Evolutionary conservation across 2,329 filamentous ascomycete genomes (phyloP).

Genomic region (Sclerotinia glacialis): DNA sequence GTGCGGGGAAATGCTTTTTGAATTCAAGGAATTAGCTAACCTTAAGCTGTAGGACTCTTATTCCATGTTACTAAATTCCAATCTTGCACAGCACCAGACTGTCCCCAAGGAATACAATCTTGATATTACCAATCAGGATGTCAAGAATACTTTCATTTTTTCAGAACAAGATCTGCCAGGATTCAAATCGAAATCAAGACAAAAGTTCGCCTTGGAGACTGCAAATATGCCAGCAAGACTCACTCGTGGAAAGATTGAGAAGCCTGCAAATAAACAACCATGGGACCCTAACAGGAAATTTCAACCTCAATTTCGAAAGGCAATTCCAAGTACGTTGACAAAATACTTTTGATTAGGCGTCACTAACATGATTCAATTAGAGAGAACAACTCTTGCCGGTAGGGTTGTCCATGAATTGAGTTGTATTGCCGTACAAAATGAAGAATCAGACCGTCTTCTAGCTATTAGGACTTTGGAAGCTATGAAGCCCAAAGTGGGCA

Average conservation of each 20-base stretch:
- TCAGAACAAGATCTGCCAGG: slow-evolving; percentile 89
- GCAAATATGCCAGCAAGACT: slow-evolving; percentile 59
- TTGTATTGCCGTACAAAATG: slow-evolving; percentile 68
- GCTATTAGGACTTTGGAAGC: slow-evolving; percentile 56
- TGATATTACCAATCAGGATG: slow-evolving; percentile 62
- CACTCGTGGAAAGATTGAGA: slow-evolving; percentile 45
- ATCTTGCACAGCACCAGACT: slow-evolving; percentile 63
- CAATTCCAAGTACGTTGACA: slow-evolving; percentile 64
- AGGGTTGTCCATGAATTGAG: slow-evolving; percentile 74
- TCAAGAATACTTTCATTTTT: slow-evolving; percentile 87
- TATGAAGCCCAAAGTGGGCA: slow-evolving; percentile 58
- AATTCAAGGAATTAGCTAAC: slow-evolving; percentile 22
- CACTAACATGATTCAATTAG: slow-evolving; percentile 43
- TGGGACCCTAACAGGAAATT: slow-evolving; percentile 51
- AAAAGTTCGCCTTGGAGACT: slow-evolving; percentile 54
- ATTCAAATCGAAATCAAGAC: slow-evolving; percentile 59
- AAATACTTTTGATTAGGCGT: not conserved
- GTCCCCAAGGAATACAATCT: slow-evolving; percentile 89
- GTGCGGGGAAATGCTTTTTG: slow-evolving; percentile 25
- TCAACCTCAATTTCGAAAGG: slow-evolving; percentile 64
- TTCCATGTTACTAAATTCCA: slow-evolving; percentile 66
- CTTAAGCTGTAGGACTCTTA: slow-evolving; percentile 44
- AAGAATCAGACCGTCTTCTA: slow-evolving; percentile 64
- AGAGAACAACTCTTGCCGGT: slow-evolving; percentile 74
- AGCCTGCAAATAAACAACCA: slow-evolving; percentile 44